Base-by-base conservation (phyloP, 129 eudicot species). In the Artemisia argyi region DNA sequence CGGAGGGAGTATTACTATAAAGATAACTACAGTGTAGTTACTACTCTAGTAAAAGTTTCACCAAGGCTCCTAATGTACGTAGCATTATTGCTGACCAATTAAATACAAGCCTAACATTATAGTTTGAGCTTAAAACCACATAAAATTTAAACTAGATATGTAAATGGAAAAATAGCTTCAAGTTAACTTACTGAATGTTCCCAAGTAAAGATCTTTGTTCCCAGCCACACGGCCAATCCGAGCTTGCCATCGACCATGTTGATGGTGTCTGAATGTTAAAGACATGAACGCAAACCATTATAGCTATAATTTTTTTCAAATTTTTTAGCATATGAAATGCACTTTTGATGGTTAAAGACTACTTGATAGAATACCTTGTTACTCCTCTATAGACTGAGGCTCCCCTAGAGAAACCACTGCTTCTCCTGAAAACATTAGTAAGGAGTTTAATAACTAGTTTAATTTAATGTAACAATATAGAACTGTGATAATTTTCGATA, bases 161-260 rank as follows among this genome's bases (percentile, higher is more conserved):
- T 63, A 14, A 18, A 35, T 22, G 13, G 14, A 47, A 54, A 2
- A 71, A 63, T 48, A 48, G 5, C 44, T 65, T 55, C 18, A 63
- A 61, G 7, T 39, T 16, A 55, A 76, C 96, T 85, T 77, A 92
- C 97, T 92, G 85, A 92, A 92, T 82, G 97, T 88, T 68, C 97
- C 97, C 10, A 91, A 78, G 72, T 91, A 91, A 64, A 91, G 97
- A 76, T 91, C 97, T 54, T 92, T 92, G 84, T 92, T 92, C 44
- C 97, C 97, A 0, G 97, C 96, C 12, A 89, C 97, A 35, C 97
- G 89, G 55, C 97, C 97, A 0, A 92, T 92, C 65, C 96, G 84
- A 64, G 97, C 97, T 77, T 92, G 96, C 97, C 97, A 92, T 42
- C 97, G 81, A 12, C 97, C 97, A 70, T 92, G 97, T 83, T 89